Evolutionary conservation across 345 rosid species (phyloP), one percentile per base, ranked within the genome.

Genomic region (Murraya paniculata): DNA sequence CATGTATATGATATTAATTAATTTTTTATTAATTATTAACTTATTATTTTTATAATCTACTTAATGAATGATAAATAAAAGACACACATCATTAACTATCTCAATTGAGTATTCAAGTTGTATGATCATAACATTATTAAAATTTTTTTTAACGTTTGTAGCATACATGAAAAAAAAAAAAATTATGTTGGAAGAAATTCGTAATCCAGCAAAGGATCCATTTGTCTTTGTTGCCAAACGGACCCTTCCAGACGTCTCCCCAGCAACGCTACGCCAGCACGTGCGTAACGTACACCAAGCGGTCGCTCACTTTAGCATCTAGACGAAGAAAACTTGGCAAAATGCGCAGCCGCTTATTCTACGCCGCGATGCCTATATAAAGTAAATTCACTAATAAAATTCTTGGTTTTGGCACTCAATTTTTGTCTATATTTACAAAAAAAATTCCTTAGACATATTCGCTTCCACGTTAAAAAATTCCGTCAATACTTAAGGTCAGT

Each of bases 281-380:
- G 2, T 75, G 22, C 71, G 78, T 75, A 13, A 22, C 31, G 14
- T 24, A 3, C 4, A 48, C 68, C 5, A 25, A 41, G 21, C 10
- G 5, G 45, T 6, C 62, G 72, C 64, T n/a, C 53, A 50, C 38
- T 22, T n/a, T 65, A 53, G 78, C 78, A 50, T 31, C 11, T 4
- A 3, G 31, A 1, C 2, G 2, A 6, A 2, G 10, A n/a, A 2
- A 61, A 33, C 64, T 65, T 57, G 25, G 3, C 48, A 81, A 79
- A 76, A 64, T 70, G 50, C 56, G 38, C 81, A 22, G 67, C 36
- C 77, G 62, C 81, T 60, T 81, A 68, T 78, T 84, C 38, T 78
- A 55, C 64, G 78, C 82, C 28, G 27, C 79, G 30, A 2, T 36
- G 25, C 64, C 80, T 64, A 55, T 72, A 75, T n/a, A 67, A 45